phyloP scores from a whole-genome alignment of 441 rosid species.

The Populus hybrid region DNA sequence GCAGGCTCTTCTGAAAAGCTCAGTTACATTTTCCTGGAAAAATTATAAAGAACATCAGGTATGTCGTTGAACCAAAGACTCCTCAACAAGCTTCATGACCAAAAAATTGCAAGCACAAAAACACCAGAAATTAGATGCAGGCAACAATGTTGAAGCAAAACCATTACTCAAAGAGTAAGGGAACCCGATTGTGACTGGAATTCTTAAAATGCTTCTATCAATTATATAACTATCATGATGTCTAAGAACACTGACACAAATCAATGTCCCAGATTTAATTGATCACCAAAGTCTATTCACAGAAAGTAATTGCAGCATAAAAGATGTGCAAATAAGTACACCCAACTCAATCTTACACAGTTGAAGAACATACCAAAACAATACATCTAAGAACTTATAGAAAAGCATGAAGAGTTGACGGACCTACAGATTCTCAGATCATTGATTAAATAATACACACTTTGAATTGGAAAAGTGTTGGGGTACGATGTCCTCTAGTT shows the following conservation, averaged over 20 bases:
- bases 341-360: neutral
- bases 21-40: slow-evolving; percentile 52
- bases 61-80: neutral
- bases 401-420: neutral
- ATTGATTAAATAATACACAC: neutral
- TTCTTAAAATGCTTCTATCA: neutral
- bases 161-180: neutral
- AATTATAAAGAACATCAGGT: neutral
- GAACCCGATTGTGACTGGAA: neutral
- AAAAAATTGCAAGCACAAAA: neutral
- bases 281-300: neutral
- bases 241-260: neutral
- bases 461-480: neutral
- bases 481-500: neutral
- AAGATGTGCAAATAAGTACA: neutral
- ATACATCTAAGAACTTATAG: neutral
- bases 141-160: neutral
- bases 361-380: neutral
- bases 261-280: neutral
- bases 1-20: slow-evolving; percentile 62
- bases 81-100: neutral
- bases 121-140: neutral
- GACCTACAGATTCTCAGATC: neutral
- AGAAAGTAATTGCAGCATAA: neutral
- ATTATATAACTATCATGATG: neutral